Base-by-base conservation (phyloP, 768 basidiomycete genomes). In the Macrolepiota albuminosa region DNA sequence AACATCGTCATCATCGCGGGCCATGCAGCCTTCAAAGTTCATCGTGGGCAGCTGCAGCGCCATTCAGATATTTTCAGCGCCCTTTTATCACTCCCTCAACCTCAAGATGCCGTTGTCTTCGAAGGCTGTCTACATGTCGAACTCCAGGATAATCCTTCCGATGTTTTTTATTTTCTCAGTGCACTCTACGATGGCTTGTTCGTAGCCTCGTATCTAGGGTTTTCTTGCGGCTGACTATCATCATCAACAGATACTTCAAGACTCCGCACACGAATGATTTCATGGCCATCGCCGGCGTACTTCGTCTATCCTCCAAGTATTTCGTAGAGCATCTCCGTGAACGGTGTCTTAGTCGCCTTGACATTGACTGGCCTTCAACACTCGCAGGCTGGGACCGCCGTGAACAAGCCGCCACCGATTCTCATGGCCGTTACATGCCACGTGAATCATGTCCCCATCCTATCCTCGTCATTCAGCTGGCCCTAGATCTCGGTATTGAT, bases 131-230 rank as follows among this genome's bases (percentile, higher is more conserved):
- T 75, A 0, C 81, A 75, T 59, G 81, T 91, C 34, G 81, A 83
- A 60, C 68, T 92, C 9, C 78, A 88, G 50, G 89, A 91, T 63
- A 74, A 77, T 54, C 84, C 88, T 0, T 80, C 82, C 8, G 89
- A 91, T 67, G 77, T 91, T 45, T 76, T 84, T 54, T 81, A 85
- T 67, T 82, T 92, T 37, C 69, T 91, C 45, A 74, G 76, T 36
- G 88, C 89, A 26, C 71, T 92, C 10, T 92, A 91, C 63, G 89
- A 92, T 61, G 90, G 89, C 51, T 67, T 91, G 89, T 91, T 65
- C 64, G 87, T 75, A 9, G 26, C 4, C 56, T 13, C 2, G 4
- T 33, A 21, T 13, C 33, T 18, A 6, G 6, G 18, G 0, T n/a
- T 29, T 39, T 24, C 24, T 9, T 24, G 37, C 55, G 52, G 42